Conservation (phyloP, 306 rosid species). For the Cyclanthera cordifolia region DNA sequence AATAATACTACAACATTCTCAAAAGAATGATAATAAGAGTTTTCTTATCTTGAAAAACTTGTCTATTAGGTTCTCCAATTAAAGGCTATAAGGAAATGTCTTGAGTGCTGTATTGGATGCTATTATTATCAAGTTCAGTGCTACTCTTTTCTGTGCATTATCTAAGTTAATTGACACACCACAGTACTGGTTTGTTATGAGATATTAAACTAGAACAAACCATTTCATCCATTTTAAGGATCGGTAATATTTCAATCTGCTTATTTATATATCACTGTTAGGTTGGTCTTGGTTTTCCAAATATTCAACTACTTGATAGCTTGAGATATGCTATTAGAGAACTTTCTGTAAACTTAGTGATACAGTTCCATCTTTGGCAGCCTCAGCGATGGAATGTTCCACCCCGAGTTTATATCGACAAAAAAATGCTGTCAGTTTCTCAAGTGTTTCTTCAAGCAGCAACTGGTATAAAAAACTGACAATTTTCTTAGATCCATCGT, state of each 20-base stretch:
- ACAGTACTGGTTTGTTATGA: neutral
- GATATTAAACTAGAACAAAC: neutral
- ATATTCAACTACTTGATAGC: neutral
- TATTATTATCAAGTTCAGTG: neutral
- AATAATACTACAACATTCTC: too few species aligned
- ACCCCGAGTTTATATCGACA: neutral
- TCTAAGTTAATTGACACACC: neutral
- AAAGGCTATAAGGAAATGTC: neutral
- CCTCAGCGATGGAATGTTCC: neutral
- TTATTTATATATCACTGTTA: neutral
- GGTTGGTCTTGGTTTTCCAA: neutral
- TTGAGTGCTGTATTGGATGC: neutral
- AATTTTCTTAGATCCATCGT: neutral
- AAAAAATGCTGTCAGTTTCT: neutral
- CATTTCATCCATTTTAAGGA: neutral
- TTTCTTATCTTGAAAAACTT: too few species aligned
- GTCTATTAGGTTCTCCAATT: too few species aligned
- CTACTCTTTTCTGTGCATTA: neutral
- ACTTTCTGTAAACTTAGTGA: neutral
- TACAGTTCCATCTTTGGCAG: conserved; percentile 5
- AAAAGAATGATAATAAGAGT: too few species aligned
- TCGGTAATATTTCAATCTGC: neutral
- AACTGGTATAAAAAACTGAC: neutral
- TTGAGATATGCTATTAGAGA: neutral
- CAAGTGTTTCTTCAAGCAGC: neutral